phyloP scores from a whole-genome alignment of 208 protist genomes.

The Porcisia hertigi region DNA sequence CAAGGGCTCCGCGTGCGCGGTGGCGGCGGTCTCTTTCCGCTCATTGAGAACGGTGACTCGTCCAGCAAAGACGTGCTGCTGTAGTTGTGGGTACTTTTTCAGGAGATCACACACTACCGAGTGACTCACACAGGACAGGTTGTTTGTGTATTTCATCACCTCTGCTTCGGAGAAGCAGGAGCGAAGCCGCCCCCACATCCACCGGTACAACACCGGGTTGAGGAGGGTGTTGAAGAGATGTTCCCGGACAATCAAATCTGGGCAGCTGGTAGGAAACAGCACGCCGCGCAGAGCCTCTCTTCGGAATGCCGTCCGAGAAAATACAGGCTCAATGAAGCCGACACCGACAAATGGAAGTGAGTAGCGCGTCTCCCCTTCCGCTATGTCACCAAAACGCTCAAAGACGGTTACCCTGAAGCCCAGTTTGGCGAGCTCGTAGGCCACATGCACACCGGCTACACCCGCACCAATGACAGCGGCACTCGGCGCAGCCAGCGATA shows the following conservation, averaged over 20 bases:
- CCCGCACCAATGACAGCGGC: conserved; percentile 85
- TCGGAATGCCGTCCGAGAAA: conserved; percentile 37
- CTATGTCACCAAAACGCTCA: conserved; percentile 47
- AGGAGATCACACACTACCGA: conserved; percentile 54
- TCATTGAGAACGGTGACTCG: conserved; percentile 29
- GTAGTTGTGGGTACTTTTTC: conserved; percentile 52
- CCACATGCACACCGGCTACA: conserved; percentile 82
- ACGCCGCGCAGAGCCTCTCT: conserved; percentile 49
- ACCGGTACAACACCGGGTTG: conserved; percentile 59
- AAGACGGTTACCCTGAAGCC: conserved; percentile 88
- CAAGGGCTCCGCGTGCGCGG: conserved; percentile 58
- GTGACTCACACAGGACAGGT: conserved; percentile 71
- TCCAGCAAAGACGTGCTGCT: conserved; percentile 43
- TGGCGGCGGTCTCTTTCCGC: conserved; percentile 17
- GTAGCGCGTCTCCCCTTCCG: conserved; percentile 57
- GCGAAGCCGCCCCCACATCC: conserved; percentile 60
- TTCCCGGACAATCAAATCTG: conserved; percentile 56
- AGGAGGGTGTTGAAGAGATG: conserved; percentile 64
- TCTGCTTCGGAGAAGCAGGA: conserved; percentile 45
- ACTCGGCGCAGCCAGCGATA: conserved; percentile 49
- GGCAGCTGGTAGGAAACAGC: conserved; percentile 41
- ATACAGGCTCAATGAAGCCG: conserved; percentile 63
- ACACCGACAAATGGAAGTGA: conserved; percentile 77
- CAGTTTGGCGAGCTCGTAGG: conserved; percentile 80
- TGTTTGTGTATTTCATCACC: conserved; percentile 74